These are phyloP conservation scores for Aspergillus brasiliensis DNA, from an alignment of 2,329 filamentous ascomycete genomes.

Conservation along the genomic window DNA sequence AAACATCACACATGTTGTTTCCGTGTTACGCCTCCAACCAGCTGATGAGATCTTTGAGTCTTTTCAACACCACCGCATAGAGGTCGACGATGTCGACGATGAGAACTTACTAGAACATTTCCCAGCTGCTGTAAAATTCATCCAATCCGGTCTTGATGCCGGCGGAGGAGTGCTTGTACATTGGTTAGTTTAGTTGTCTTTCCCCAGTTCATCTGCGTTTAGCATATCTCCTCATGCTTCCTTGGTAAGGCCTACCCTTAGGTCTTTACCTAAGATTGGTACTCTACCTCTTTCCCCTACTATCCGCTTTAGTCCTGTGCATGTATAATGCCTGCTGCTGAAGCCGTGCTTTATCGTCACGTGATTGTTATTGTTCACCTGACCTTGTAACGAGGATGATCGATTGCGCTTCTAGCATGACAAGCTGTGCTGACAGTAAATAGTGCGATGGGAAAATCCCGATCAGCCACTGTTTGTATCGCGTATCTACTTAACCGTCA, in stretches of 20 bases:
- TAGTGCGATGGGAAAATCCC: conserved; percentile 94
- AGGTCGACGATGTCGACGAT: conserved; percentile 88
- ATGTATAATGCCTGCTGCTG: background rate
- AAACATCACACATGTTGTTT: conserved; percentile 88
- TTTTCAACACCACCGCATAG: conserved; percentile 74
- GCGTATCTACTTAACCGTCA: conserved; percentile 74
- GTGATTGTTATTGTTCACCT: background rate
- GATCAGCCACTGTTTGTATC: conserved; percentile 79
- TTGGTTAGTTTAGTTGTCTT: conserved; percentile 58
- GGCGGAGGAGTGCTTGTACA: conserved; percentile 67
- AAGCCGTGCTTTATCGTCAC: background rate
- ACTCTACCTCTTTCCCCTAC: background rate
- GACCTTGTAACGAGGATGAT: conserved; percentile 32
- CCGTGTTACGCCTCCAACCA: conserved; percentile 68
- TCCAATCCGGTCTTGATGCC: conserved; percentile 70
- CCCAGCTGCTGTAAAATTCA: conserved; percentile 76
- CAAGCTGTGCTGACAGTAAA: conserved; percentile 18
- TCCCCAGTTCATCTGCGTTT: background rate
- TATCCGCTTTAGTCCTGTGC: background rate
- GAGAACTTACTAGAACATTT: conserved; percentile 84
- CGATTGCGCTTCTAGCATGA: background rate
- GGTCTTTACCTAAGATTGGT: background rate
- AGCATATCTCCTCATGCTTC: background rate
- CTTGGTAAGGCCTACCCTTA: background rate
- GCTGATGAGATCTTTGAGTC: conserved; percentile 60